Conservation (phyloP, 2,329 filamentous ascomycete species). For the Cylindrodendrum hubeiense region DNA sequence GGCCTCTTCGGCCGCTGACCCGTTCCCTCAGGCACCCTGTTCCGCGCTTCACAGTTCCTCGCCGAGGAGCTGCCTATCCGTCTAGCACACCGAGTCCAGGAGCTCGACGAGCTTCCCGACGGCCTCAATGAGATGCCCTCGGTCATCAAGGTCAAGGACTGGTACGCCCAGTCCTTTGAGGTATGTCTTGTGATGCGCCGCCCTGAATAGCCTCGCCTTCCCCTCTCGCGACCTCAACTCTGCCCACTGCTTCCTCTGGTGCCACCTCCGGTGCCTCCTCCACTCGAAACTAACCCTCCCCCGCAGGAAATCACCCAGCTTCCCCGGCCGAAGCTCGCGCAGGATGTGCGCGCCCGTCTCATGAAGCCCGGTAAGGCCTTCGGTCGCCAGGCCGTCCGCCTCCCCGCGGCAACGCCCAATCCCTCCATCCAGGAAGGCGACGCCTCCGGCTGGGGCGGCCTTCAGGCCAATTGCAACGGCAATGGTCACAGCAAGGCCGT, state of each 20-base stretch:
- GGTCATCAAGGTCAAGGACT: slow-evolving; percentile 93
- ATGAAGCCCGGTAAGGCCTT: slow-evolving; percentile 71
- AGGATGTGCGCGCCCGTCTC: slow-evolving; percentile 84
- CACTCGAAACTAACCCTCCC: slow-evolving; percentile 24
- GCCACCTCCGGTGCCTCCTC: background rate
- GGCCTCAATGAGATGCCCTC: slow-evolving; percentile 98
- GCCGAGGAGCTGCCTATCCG: slow-evolving; percentile 98
- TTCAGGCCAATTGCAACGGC: slow-evolving; percentile 61
- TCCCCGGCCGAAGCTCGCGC: slow-evolving; percentile 79
- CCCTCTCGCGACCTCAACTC: background rate
- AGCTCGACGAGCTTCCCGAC: slow-evolving; percentile 92
- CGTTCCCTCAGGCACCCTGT: slow-evolving; percentile 80
- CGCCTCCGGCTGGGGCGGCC: slow-evolving; percentile 71
- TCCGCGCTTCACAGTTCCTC: slow-evolving; percentile 97
- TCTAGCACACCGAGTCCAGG: slow-evolving; percentile 94
- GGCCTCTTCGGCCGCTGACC: slow-evolving; percentile 70
- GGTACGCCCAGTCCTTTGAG: slow-evolving; percentile 99
- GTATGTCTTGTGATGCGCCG: slow-evolving; percentile 60
- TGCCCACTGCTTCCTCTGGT: background rate
- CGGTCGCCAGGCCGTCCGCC: slow-evolving; percentile 72
- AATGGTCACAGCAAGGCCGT: slow-evolving; percentile 61
- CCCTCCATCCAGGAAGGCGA: slow-evolving; percentile 89
- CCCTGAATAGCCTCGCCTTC: background rate
- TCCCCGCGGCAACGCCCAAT: slow-evolving; percentile 88
- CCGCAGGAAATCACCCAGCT: slow-evolving; percentile 89